Percentiles rank a stretch among this genome's conserved stretches.
Evolutionary conservation across 805 yeast species (phyloP).

Genomic region (Myxozyma neotropica): DNA sequence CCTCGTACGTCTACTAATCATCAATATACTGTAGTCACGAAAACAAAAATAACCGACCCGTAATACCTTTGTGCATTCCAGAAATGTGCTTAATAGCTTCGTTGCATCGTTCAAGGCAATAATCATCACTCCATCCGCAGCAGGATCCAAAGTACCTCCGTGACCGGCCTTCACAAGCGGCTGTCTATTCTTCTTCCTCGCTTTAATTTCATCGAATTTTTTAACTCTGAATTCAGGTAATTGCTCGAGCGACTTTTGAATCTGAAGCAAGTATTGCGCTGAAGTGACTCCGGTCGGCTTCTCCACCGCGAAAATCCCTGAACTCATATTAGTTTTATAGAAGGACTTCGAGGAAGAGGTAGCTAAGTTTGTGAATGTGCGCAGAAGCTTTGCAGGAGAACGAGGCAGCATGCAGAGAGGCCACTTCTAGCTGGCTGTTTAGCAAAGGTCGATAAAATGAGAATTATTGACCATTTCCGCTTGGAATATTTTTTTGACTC

Average conservation of each 20-base stretch:
- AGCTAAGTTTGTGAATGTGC: too few relatives aligned
- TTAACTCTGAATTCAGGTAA: slow-evolving; percentile 63
- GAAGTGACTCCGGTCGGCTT: slow-evolving; percentile 89
- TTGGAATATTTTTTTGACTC: too few relatives aligned
- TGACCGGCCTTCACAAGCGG: slow-evolving; percentile 85
- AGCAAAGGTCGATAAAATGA: too few relatives aligned
- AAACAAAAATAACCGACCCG: too few relatives aligned
- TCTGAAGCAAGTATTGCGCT: slow-evolving; percentile 64
- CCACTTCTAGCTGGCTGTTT: too few relatives aligned
- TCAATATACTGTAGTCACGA: background rate
- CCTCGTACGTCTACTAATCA: slow-evolving; percentile 53
- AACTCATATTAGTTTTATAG: slow-evolving; percentile 53
- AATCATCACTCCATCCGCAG: slow-evolving; percentile 90
- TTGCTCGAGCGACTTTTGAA: slow-evolving; percentile 64
- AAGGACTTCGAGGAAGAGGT: background rate
- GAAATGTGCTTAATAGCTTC: slow-evolving; percentile 69
- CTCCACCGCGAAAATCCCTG: slow-evolving; percentile 89
- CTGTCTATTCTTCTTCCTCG: slow-evolving; percentile 42
- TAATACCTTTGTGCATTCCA: slow-evolving; percentile 70
- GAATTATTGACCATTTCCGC: too few relatives aligned
- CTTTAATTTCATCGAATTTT: slow-evolving; percentile 52
- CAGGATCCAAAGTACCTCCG: slow-evolving; percentile 96
- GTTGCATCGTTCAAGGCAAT: slow-evolving; percentile 94
- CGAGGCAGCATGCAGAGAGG: too few relatives aligned
- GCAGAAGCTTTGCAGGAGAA: too few relatives aligned